phyloP scores from a whole-genome alignment of 2,329 filamentous ascomycete species.

The Colletotrichum higginsianum region DNA sequence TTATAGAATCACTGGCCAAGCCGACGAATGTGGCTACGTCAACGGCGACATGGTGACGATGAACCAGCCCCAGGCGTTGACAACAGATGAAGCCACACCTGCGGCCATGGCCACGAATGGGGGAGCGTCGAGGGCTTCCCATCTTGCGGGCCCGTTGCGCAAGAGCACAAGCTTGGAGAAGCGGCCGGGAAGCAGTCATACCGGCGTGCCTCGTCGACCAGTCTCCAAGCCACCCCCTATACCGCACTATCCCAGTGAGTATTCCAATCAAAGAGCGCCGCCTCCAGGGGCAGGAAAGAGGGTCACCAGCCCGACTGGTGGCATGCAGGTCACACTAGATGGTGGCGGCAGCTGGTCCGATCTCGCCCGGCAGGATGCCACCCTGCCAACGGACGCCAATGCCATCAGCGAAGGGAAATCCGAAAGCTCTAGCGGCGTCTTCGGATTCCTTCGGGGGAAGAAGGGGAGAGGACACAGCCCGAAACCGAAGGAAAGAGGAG shows the following conservation, averaged over 20 bases:
- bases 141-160: constrained; percentile 31
- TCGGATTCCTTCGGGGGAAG: constrained; percentile 90
- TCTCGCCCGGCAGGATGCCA: constrained; percentile 86
- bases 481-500: constrained; percentile 93
- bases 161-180: constrained; percentile 40
- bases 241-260: constrained; percentile 64
- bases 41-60: constrained; percentile 34
- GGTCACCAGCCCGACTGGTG: constrained; percentile 83
- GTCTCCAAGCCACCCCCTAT: constrained; percentile 52
- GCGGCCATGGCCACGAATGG: constrained; percentile 51
- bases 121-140: constrained; percentile 39
- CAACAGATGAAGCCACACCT: constrained; percentile 65
- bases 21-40: constrained; percentile 22
- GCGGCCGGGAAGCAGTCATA: constrained; percentile 44
- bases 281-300: constrained; percentile 72
- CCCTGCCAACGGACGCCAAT: constrained; percentile 77
- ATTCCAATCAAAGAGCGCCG: constrained; percentile 52
- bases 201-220: constrained; percentile 31
- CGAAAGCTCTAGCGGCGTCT: constrained; percentile 81
- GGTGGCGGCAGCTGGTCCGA: constrained; percentile 93
- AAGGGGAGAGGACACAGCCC: constrained; percentile 92
- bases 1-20: constrained; percentile 39
- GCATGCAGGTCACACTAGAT: constrained; percentile 91
- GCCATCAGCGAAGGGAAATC: constrained; percentile 66
- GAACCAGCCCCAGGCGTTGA: constrained; percentile 62